Evolutionary conservation across 2,329 filamentous ascomycete species (phyloP).

Genomic region (Alternaria sp.): DNA sequence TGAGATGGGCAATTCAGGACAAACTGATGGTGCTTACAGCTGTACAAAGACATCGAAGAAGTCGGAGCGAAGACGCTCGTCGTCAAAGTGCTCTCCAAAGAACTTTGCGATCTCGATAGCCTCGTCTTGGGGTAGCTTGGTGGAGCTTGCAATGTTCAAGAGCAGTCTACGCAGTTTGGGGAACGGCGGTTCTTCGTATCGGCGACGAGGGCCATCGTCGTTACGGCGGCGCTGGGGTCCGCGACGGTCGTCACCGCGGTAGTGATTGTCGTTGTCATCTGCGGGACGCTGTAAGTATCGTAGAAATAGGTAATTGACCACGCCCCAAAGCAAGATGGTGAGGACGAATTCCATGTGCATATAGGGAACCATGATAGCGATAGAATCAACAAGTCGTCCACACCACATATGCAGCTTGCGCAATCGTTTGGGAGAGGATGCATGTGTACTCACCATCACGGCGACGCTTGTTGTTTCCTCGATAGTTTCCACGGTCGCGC

Average conservation of each 20-base stretch:
- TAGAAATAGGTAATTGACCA: not conserved
- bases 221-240: conserved; percentile 44
- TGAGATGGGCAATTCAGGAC: not conserved
- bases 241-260: conserved; percentile 42
- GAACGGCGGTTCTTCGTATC: conserved; percentile 47
- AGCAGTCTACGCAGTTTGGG: conserved; percentile 47
- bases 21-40: conserved; percentile 61
- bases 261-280: conserved; percentile 43
- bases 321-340: not conserved
- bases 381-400: not conserved
- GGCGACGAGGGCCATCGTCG: conserved; percentile 42
- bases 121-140: conserved; percentile 49
- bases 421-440: not conserved
- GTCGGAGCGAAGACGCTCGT: conserved; percentile 76
- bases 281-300: conserved; percentile 12
- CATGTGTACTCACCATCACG: conserved; percentile 40
- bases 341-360: not conserved
- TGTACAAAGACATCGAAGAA: conserved; percentile 80
- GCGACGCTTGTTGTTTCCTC: conserved; percentile 43
- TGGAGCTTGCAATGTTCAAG: conserved; percentile 51
- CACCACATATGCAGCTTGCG: not conserved
- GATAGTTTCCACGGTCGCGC: conserved; percentile 35
- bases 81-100: conserved; percentile 78
- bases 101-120: conserved; percentile 62
- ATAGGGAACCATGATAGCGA: not conserved